A percentile compares a stretch with the other conserved stretches of the same genome.
Conservation (phyloP, 768 basidiomycete species). For the Albatrellus ellisii region DNA sequence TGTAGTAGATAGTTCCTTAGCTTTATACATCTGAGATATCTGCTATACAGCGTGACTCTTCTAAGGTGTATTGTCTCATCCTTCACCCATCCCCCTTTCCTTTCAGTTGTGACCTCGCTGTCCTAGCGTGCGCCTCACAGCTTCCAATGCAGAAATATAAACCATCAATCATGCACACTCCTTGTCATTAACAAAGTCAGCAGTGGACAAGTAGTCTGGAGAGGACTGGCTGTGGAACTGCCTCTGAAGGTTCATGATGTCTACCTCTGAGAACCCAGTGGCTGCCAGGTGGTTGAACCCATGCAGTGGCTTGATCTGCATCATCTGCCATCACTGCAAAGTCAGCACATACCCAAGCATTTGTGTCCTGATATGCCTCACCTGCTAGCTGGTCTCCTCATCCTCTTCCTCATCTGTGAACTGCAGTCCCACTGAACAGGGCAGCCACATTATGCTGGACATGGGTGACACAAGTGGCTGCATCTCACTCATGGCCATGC, state of each 20-base stretch:
- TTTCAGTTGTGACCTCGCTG: too few relatives aligned
- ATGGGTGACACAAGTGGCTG: too few relatives aligned
- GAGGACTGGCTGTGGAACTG: constrained; percentile 82
- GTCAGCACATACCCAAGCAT: neutral
- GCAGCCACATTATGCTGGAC: constrained; percentile 50
- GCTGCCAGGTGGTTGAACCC: constrained; percentile 87
- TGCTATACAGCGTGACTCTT: too few relatives aligned
- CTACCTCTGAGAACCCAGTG: constrained; percentile 82
- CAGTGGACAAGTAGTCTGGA: constrained; percentile 50
- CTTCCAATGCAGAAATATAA: constrained; percentile 1
- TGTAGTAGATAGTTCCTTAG: too few relatives aligned
- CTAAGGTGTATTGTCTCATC: too few relatives aligned
- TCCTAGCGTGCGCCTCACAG: too few relatives aligned
- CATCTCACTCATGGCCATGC: too few relatives aligned
- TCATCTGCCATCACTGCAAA: constrained; percentile 29
- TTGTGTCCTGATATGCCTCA: constrained; percentile 16
- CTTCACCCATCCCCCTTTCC: too few relatives aligned
- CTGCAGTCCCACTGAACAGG: constrained; percentile 82
- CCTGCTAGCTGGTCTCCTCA: constrained; percentile 45
- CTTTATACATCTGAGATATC: too few relatives aligned
- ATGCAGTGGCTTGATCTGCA: constrained; percentile 65
- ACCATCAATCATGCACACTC: constrained; percentile 37
- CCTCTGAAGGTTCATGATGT: constrained; percentile 78
- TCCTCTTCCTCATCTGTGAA: constrained; percentile 43
- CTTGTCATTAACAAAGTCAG: constrained; percentile 59